phyloP scores from a whole-genome alignment of 2,329 filamentous ascomycete species.

The Alternaria burnsii region DNA sequence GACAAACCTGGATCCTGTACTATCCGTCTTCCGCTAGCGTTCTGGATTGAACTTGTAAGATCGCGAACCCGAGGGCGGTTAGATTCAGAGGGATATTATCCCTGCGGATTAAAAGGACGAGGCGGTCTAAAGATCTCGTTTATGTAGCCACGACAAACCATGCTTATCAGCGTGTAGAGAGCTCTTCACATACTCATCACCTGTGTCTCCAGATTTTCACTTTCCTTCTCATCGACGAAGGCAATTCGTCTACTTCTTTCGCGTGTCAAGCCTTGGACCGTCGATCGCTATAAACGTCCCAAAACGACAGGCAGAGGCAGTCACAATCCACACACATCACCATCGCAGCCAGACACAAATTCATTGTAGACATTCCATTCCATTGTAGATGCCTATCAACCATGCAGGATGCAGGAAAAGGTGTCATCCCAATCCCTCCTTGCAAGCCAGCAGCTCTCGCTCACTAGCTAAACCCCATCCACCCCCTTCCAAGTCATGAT shows the following conservation, averaged over 20 bases:
- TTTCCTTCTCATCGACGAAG: too few species aligned
- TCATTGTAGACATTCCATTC: neutral
- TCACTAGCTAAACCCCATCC: neutral
- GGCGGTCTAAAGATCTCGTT: neutral
- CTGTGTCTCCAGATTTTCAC: too few species aligned
- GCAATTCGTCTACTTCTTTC: too few species aligned
- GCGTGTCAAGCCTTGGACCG: neutral
- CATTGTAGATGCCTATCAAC: constrained; percentile 1
- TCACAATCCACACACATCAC: neutral
- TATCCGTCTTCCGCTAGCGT: neutral
- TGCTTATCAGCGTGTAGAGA: too few species aligned
- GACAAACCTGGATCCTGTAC: neutral
- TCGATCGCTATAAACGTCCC: neutral
- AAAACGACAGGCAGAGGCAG: neutral
- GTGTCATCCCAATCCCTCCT: constrained; percentile 10
- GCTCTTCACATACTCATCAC: too few species aligned
- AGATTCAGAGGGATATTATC: too few species aligned
- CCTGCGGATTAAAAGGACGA: neutral
- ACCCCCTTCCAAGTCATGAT: constrained; percentile 21
- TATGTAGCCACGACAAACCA: neutral
- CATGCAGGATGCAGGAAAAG: constrained; percentile 7
- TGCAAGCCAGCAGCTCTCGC: constrained; percentile 5
- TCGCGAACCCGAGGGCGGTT: neutral
- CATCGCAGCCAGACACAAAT: neutral
- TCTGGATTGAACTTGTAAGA: neutral